Evolutionary conservation across 208 protist species (phyloP).

Genomic region (Acanthamoeba rhysodes): DNA sequence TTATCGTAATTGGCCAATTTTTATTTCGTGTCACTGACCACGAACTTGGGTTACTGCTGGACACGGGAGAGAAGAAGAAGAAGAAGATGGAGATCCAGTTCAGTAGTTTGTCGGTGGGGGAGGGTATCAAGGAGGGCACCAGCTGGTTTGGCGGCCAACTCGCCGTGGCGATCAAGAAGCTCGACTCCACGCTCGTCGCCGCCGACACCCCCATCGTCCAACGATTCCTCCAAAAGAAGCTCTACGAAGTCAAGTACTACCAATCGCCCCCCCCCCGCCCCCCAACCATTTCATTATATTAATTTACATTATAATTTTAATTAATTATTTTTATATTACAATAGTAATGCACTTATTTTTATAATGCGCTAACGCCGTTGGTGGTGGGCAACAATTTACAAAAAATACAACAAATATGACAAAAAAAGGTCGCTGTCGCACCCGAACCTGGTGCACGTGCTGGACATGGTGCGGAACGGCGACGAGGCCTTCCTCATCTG

Average conservation of each 20-base stretch:
- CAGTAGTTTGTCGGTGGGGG: background rate
- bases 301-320: too few species aligned
- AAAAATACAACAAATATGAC: background rate
- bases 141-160: background rate
- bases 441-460: background rate
- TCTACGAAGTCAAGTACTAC: background rate
- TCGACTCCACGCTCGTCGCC: background rate
- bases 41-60: background rate
- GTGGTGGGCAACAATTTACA: too few species aligned
- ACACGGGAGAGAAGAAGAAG: background rate
- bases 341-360: too few species aligned
- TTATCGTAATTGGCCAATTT: too few species aligned
- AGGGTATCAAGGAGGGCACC: conserved; percentile 1
- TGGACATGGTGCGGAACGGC: conserved; percentile 1
- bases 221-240: conserved; percentile 2
- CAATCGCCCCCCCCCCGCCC: background rate
- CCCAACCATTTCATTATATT: background rate
- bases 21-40: too few species aligned
- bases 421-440: background rate
- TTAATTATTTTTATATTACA: too few species aligned
- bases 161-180: background rate
- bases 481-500: conserved; percentile 20
- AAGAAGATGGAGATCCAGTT: background rate
- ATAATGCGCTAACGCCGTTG: too few species aligned
- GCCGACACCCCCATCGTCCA: conserved; percentile 9